Percentiles rank a stretch among this genome's conserved stretches.
phyloP scores from a whole-genome alignment of 2,329 filamentous ascomycete species.

The Helminthosporium solani region DNA sequence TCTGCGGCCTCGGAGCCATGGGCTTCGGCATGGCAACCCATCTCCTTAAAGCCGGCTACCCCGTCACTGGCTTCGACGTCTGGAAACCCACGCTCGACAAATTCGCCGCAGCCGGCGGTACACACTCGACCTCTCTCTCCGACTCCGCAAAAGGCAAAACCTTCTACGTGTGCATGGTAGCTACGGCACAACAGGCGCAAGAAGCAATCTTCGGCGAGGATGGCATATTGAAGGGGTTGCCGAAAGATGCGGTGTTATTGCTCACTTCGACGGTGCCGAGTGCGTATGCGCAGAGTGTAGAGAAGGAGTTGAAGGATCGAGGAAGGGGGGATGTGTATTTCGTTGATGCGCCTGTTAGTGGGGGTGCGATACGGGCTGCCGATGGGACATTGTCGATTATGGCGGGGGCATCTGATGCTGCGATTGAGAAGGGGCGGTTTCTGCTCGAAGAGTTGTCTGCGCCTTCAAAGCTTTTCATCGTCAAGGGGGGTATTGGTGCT shows the following conservation, averaged over 20 bases:
- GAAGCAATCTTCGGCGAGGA: constrained; percentile 63
- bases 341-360: constrained; percentile 72
- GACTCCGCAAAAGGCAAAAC: constrained; percentile 61
- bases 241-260: constrained; percentile 61
- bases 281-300: constrained; percentile 63
- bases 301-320: constrained; percentile 55
- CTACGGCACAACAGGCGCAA: constrained; percentile 68
- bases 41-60: constrained; percentile 65
- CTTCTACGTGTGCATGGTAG: constrained; percentile 74
- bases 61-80: constrained; percentile 71
- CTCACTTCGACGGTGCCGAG: constrained; percentile 72
- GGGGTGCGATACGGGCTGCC: constrained; percentile 66
- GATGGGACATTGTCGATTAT: constrained; percentile 76
- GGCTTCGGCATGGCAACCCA: constrained; percentile 79
- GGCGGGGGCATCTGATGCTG: constrained; percentile 61
- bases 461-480: constrained; percentile 57
- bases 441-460: constrained; percentile 66
- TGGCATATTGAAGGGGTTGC: constrained; percentile 52
- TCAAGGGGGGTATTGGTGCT: constrained; percentile 54
- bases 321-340: constrained; percentile 65
- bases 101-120: constrained; percentile 64
- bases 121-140: constrained; percentile 58
- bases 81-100: constrained; percentile 66
- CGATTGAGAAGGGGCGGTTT: constrained; percentile 58
- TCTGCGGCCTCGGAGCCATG: constrained; percentile 79